These are phyloP conservation scores for Annulohypoxylon bovei DNA, from an alignment of 495 filamentous ascomycete species.

Conservation along the genomic window DNA sequence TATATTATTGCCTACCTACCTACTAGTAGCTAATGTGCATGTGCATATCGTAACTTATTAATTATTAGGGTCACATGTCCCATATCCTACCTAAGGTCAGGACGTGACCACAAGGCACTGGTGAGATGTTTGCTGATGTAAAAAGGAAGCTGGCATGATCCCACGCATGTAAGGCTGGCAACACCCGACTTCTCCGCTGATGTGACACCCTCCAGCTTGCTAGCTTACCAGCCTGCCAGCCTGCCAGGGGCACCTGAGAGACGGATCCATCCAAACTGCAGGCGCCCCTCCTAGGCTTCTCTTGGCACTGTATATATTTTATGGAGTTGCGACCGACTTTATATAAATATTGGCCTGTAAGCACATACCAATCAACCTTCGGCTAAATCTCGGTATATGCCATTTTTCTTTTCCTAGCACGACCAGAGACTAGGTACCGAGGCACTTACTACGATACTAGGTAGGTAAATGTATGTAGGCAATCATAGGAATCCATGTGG, in stretches of 20 bases:
- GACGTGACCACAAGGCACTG: constrained; percentile 28
- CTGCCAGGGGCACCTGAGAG: constrained; percentile 35
- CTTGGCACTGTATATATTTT: constrained; percentile 26
- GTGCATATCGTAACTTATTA: constrained; percentile 10
- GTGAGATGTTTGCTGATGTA: constrained; percentile 32
- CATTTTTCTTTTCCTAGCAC: not conserved
- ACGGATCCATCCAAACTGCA: constrained; percentile 35
- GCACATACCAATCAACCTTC: not conserved
- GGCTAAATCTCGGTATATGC: constrained; percentile 24
- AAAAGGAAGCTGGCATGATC: constrained; percentile 19
- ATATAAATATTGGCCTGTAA: not conserved
- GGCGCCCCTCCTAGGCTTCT: constrained; percentile 27
- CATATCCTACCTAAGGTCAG: constrained; percentile 27
- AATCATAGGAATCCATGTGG: not conserved
- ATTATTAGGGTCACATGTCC: constrained; percentile 38
- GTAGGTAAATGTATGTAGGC: not conserved
- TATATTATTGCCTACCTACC: constrained; percentile 4
- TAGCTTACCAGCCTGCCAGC: constrained; percentile 18
- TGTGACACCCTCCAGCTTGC: constrained; percentile 14
- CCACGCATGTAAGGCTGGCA: constrained; percentile 30
- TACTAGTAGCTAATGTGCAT: not conserved
- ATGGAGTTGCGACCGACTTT: constrained; percentile 4
- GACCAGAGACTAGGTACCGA: not conserved
- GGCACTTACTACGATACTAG: not conserved
- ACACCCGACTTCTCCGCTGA: constrained; percentile 37